Conservation (phyloP, 805 yeast species). For the Lachancea dasiensis region DNA sequence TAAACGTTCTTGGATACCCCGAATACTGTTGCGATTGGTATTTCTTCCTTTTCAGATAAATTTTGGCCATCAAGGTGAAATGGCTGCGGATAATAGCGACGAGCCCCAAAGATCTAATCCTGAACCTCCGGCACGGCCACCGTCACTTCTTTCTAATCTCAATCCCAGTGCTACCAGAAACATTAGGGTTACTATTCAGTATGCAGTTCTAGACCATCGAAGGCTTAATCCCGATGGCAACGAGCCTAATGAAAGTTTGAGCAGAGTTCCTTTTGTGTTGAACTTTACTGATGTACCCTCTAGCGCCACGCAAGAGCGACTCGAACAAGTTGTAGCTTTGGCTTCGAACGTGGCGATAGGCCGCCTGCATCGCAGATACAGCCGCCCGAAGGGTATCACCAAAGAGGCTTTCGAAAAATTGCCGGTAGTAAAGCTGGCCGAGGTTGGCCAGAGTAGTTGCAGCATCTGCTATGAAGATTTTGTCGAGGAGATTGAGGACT, state of each 20-base stretch:
- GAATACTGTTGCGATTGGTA: not conserved
- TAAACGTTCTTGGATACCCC: not conserved
- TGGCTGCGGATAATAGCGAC: not conserved
- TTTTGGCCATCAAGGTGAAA: not conserved
- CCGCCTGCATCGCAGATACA: conserved; percentile 48
- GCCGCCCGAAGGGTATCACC: conserved; percentile 48
- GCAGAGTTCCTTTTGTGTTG: conserved; percentile 37
- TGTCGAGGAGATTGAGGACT: conserved; percentile 24
- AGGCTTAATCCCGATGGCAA: conserved; percentile 1
- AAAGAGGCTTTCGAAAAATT: conserved; percentile 47
- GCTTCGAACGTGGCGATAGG: conserved; percentile 68
- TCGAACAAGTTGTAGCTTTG: conserved; percentile 54
- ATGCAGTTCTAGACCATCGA: conserved; percentile 21
- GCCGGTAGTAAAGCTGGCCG: conserved; percentile 33
- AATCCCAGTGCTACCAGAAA: conserved; percentile 17
- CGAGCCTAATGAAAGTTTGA: not conserved
- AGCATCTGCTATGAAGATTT: conserved; percentile 60
- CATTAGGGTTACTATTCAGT: conserved; percentile 29
- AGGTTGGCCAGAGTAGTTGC: conserved; percentile 39
- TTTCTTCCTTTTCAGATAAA: not conserved
- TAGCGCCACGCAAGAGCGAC: conserved; percentile 52
- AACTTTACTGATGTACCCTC: conserved; percentile 62
- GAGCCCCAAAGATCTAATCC: conserved; percentile 3
- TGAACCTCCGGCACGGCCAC: not conserved
- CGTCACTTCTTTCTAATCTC: not conserved